phyloP scores from a whole-genome alignment of 2,329 filamentous ascomycete genomes.

The Talaromyces funiculosus region DNA sequence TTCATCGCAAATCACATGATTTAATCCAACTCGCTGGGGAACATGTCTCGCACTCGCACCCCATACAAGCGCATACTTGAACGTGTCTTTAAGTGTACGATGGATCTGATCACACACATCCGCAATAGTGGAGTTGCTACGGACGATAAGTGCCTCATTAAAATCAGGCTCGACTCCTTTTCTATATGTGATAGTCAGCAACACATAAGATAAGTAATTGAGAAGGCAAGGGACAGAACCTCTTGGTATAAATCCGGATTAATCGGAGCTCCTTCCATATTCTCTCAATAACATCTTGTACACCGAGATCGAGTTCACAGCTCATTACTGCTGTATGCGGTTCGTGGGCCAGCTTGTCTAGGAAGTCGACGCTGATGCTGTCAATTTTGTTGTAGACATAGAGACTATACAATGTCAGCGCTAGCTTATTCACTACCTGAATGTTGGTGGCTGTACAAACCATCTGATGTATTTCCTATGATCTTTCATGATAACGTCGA shows the following conservation, averaged over 20 bases:
- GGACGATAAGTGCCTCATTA: constrained; percentile 83
- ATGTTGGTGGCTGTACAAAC: constrained; percentile 24
- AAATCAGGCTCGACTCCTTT: constrained; percentile 90
- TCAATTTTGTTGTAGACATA: constrained; percentile 99
- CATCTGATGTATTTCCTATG: constrained; percentile 94
- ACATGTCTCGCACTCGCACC: constrained; percentile 92
- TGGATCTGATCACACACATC: constrained; percentile 97
- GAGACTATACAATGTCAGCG: constrained; percentile 48
- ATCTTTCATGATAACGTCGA: constrained; percentile 99
- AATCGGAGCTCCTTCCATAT: constrained; percentile 91
- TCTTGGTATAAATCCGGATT: constrained; percentile 92
- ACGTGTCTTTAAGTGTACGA: constrained; percentile 90
- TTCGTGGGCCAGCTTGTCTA: constrained; percentile 87
- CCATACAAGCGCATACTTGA: constrained; percentile 98
- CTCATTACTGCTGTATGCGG: constrained; percentile 95
- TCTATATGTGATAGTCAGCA: constrained; percentile 39
- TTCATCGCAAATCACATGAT: constrained; percentile 68
- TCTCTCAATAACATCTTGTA: constrained; percentile 86
- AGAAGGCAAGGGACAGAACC: constrained; percentile 34
- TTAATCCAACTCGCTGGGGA: constrained; percentile 83
- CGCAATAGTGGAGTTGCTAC: constrained; percentile 81
- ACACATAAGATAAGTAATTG: too few relatives aligned
- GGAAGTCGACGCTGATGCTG: constrained; percentile 83
- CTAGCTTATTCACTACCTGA: neutral
- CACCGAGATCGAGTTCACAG: constrained; percentile 89